Evolutionary conservation across 2,329 filamentous ascomycete species (phyloP), one percentile per base, ranked within the genome.

Genomic region (Ascochyta koolunga): DNA sequence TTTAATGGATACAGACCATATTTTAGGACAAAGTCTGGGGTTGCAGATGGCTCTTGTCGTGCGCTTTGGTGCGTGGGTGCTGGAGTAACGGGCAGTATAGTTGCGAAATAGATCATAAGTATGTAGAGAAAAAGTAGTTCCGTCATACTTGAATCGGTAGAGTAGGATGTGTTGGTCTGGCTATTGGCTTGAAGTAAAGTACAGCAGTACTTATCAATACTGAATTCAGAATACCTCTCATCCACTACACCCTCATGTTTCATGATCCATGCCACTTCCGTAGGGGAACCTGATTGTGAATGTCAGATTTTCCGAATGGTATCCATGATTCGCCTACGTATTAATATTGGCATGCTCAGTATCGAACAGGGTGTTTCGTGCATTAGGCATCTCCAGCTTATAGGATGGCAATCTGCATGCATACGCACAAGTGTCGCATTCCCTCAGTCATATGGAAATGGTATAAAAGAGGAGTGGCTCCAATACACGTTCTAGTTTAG

Each of bases 1-100:
- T 7, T 18, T 27, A 31, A 9, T 9, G 15, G 15, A 3, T 10
- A 45, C 69, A 42, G 46, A 76, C 74, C 74, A 66, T 76, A 76
- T 42, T 71, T 74, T 13, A 76, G 19, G 0, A 76, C 72, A 61
- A 69, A 77, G 21, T 71, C 66, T 11, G 74, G 74, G 0, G 76
- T 64, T n/a, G 64, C 60, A 38, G 33, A 44, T 18, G 64, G 68
- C 13, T 54, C 61, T 22, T 70, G 67, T 42, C 66, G 59, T 29
- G 61, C 41, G 33, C 56, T 39, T 15, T 64, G 33, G 18, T 53
- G 60, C 16, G 62, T 47, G 1, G 69, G 67, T 13, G 60, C 65
- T 21, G 64, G 49, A 6, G 39, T 46, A 9, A 58, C 63, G 11
- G 46, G 11, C 19, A 25, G 21, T 19, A 19, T 21, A 5, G 47